Percentiles rank a stretch among this genome's conserved stretches.
phyloP scores from a whole-genome alignment of 495 filamentous ascomycete genomes.

The Wilcoxina mikolae region DNA sequence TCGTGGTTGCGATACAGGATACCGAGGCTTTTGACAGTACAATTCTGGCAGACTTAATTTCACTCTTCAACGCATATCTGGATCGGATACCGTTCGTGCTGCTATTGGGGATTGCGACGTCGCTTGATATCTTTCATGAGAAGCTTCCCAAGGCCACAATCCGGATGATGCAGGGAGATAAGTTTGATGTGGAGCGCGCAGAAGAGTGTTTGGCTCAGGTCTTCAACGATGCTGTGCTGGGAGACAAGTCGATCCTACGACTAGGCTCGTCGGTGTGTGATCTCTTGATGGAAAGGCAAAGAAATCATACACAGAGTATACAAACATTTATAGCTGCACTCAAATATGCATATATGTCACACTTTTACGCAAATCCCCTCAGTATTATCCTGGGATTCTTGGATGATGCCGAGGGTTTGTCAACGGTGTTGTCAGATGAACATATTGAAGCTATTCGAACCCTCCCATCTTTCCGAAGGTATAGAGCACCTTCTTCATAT shows the following conservation, averaged over 20 bases:
- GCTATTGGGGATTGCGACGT: constrained; percentile 80
- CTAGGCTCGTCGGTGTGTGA: constrained; percentile 52
- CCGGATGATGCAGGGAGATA: constrained; percentile 52
- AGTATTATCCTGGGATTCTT: constrained; percentile 45
- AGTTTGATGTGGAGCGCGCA: constrained; percentile 72
- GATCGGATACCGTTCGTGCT: constrained; percentile 82
- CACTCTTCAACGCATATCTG: constrained; percentile 70
- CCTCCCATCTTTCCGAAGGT: constrained; percentile 63
- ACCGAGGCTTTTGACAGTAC: constrained; percentile 78
- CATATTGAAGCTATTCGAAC: constrained; percentile 65
- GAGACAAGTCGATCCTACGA: constrained; percentile 41
- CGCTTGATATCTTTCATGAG: constrained; percentile 73
- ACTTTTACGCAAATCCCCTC: constrained; percentile 87
- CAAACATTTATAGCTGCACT: constrained; percentile 62
- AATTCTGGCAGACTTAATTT: constrained; percentile 64
- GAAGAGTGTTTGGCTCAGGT: constrained; percentile 63
- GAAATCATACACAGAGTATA: constrained; percentile 74
- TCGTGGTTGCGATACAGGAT: constrained; percentile 71
- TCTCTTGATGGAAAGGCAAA: constrained; percentile 59
- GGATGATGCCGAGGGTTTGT: constrained; percentile 24
- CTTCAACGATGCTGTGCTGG: constrained; percentile 52
- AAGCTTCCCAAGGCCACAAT: constrained; percentile 64
- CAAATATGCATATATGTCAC: constrained; percentile 92
- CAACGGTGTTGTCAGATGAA: constrained; percentile 36
- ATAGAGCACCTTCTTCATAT: constrained; percentile 21